Conservation (phyloP, 768 basidiomycete genomes). For the Suillus ampliporus region DNA sequence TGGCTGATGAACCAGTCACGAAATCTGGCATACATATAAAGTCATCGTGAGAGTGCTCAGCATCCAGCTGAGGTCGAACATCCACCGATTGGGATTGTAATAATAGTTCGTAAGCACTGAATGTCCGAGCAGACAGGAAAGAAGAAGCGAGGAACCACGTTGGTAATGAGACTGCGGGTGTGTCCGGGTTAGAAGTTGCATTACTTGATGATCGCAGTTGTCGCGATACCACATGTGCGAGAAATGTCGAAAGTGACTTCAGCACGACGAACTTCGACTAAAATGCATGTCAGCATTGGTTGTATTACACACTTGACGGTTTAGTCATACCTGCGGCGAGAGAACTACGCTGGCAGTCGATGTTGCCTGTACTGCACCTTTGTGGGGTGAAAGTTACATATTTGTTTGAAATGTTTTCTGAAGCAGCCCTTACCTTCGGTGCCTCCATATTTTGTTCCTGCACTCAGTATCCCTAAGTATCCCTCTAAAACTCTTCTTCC, state of each 20-base stretch:
- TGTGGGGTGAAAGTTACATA: constrained; percentile 2
- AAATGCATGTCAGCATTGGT: constrained; percentile 16
- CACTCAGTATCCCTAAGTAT: constrained; percentile 79
- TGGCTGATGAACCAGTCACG: constrained; percentile 18
- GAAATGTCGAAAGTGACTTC: constrained; percentile 71
- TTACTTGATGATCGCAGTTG: constrained; percentile 20
- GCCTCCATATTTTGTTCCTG: constrained; percentile 65
- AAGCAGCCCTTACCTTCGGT: constrained; percentile 49
- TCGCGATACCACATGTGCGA: constrained; percentile 51
- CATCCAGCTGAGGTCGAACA: constrained; percentile 20
- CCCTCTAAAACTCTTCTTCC: constrained; percentile 76
- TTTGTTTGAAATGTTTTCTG: not conserved
- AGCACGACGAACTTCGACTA: constrained; percentile 84
- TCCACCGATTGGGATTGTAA: constrained; percentile 40
- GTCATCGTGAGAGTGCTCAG: constrained; percentile 35
- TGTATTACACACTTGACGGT: not conserved
- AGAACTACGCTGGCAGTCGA: constrained; percentile 70
- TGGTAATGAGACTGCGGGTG: constrained; percentile 37
- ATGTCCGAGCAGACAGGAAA: constrained; percentile 59
- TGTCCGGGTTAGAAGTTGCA: constrained; percentile 18
- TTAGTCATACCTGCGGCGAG: constrained; percentile 56
- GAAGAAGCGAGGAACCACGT: constrained; percentile 71
- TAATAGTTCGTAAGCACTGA: constrained; percentile 55
- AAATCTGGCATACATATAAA: constrained; percentile 32
- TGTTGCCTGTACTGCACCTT: constrained; percentile 48